Evolutionary conservation across 441 rosid species (phyloP).

Genomic region (Populus tomentosa): DNA sequence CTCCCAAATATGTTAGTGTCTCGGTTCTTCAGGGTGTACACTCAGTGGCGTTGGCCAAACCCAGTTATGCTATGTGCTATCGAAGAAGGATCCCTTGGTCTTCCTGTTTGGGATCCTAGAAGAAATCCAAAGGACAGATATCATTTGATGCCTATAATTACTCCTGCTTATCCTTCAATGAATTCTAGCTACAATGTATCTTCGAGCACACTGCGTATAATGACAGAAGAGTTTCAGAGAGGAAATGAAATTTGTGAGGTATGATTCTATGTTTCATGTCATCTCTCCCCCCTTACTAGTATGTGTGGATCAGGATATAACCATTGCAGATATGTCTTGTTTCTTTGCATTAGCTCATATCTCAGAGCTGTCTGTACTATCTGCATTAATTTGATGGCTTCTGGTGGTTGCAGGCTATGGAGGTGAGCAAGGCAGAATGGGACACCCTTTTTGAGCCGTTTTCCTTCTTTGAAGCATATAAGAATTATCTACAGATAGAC

Average conservation of each 20-base stretch:
- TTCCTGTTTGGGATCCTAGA: conserved; percentile 97
- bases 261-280: conserved; percentile 21
- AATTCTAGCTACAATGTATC: conserved; percentile 98
- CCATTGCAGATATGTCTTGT: no score
- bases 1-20: conserved; percentile 89
- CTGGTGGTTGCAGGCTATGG: conserved; percentile 75
- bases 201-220: conserved; percentile 72
- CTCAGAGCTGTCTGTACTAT: background rate
- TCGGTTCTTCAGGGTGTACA: conserved; percentile 92
- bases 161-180: conserved; percentile 98
- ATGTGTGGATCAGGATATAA: no score
- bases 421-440: conserved; percentile 77
- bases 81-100: conserved; percentile 86
- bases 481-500: conserved; percentile 84
- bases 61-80: conserved; percentile 90
- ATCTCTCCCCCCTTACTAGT: background rate
- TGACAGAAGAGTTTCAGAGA: conserved; percentile 89
- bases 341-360: no score
- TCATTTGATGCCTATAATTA: conserved; percentile 97
- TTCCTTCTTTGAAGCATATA: conserved; percentile 91
- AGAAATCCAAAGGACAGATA: conserved; percentile 73
- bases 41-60: conserved; percentile 98
- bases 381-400: conserved; percentile 21
- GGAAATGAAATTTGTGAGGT: conserved; percentile 95
- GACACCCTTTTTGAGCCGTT: conserved; percentile 81